A percentile compares a stretch with the other conserved stretches of the same genome.
These are phyloP conservation scores for Coleophoma cylindrospora DNA, from an alignment of 2,329 filamentous ascomycete genomes.

Conservation along the genomic window DNA sequence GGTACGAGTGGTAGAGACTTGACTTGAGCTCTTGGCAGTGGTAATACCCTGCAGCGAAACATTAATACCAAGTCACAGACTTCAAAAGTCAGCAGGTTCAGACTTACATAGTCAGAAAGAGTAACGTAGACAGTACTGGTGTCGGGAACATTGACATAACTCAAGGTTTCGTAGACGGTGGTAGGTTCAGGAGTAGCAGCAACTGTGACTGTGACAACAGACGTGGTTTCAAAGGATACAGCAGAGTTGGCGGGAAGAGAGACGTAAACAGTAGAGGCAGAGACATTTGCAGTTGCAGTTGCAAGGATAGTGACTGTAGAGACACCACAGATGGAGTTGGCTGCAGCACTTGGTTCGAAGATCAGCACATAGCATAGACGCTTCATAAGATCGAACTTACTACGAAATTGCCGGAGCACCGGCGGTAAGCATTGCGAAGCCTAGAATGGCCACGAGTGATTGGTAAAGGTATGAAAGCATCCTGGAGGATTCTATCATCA, in stretches of 20 bases:
- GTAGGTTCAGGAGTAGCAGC: too few species aligned
- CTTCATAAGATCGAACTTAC: conserved; percentile 9
- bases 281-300: neutral
- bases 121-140: too few species aligned
- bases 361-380: too few species aligned
- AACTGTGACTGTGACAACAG: too few species aligned
- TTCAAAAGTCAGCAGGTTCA: too few species aligned
- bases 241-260: neutral
- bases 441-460: conserved; percentile 5
- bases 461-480: conserved; percentile 15
- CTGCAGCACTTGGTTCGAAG: conserved; percentile 1
- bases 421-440: conserved; percentile 11
- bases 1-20: neutral
- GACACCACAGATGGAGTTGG: conserved; percentile 4
- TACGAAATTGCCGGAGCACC: conserved; percentile 10
- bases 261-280: conserved; percentile 9
- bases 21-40: neutral
- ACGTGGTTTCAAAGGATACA: neutral
- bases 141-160: too few species aligned
- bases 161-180: too few species aligned
- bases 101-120: too few species aligned
- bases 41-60: neutral
- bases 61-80: neutral
- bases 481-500: conserved; percentile 5
- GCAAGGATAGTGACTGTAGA: conserved; percentile 12